A percentile compares a stretch with the other conserved stretches of the same genome.
Evolutionary conservation across 495 filamentous ascomycete genomes (phyloP).

Genomic region (Penicillium bialowiezense): DNA sequence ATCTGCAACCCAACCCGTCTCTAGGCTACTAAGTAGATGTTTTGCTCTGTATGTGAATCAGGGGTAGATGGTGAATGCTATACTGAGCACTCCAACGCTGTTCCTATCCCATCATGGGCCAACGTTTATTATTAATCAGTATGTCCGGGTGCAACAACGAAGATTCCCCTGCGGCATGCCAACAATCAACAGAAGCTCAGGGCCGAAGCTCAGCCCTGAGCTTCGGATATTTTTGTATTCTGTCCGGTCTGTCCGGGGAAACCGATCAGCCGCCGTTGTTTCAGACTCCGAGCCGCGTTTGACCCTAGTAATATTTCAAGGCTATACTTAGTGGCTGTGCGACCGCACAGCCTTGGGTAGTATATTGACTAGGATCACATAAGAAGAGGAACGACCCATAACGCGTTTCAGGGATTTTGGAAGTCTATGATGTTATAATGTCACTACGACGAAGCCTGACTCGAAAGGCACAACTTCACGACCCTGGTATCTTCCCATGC

Average conservation of each 20-base stretch:
- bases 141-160: background rate
- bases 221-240: background rate
- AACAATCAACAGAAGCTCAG: background rate
- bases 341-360: background rate
- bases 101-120: too few species aligned
- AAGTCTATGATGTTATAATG: too few species aligned
- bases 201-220: conserved; percentile 3
- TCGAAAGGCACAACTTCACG: too few species aligned
- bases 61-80: background rate
- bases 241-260: conserved; percentile 10
- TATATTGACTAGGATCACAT: background rate
- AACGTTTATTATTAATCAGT: background rate
- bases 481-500: too few species aligned
- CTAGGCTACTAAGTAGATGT: background rate
- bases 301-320: conserved; percentile 4
- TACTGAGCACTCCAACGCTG: background rate
- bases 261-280: conserved; percentile 6
- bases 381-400: background rate
- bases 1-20: background rate
- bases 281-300: conserved; percentile 9
- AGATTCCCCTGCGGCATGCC: background rate
- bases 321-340: conserved; percentile 1
- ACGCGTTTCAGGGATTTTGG: background rate
- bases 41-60: background rate
- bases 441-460: too few species aligned